phyloP scores from a whole-genome alignment of 306 rosid species.

The Cyclanthera cordifolia region DNA sequence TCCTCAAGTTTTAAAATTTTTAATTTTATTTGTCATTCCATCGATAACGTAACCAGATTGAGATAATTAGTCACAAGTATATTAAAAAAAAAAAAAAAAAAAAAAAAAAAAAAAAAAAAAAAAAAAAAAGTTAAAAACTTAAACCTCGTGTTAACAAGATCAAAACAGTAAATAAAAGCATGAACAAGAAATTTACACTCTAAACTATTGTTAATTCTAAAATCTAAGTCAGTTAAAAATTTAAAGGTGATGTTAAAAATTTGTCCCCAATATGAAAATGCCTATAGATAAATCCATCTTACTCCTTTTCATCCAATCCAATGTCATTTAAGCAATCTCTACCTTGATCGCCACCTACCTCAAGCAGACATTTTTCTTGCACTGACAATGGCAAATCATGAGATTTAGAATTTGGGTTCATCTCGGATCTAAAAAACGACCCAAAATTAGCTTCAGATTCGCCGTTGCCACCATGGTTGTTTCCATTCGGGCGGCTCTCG shows the following conservation, averaged over 20 bases:
- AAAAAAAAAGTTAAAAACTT: too few relatives aligned
- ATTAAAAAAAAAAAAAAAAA: too few relatives aligned
- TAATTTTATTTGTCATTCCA: too few relatives aligned
- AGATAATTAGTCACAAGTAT: too few relatives aligned
- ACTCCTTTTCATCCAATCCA: neutral
- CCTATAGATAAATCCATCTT: too few relatives aligned
- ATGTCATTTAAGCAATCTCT: constrained; percentile 29
- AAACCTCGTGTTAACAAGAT: too few relatives aligned
- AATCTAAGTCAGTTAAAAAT: neutral
- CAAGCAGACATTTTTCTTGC: constrained; percentile 83
- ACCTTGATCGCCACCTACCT: constrained; percentile 43
- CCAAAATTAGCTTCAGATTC: constrained; percentile 32
- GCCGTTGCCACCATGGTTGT: constrained; percentile 12
- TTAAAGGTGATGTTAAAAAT: neutral
- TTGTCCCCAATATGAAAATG: neutral
- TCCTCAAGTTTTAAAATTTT: too few relatives aligned
- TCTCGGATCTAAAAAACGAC: constrained; percentile 29
- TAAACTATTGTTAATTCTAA: neutral
- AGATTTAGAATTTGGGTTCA: constrained; percentile 20
- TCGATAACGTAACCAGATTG: too few relatives aligned
- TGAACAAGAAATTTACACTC: neutral
- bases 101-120: too few relatives aligned
- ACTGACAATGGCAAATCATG: constrained; percentile 37
- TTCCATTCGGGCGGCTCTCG: neutral
- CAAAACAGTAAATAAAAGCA: neutral